Percentiles rank a stretch among this genome's conserved stretches.
These are phyloP conservation scores for Rhodotorula babjevae DNA, from an alignment of 768 basidiomycete species.

Conservation along the genomic window DNA sequence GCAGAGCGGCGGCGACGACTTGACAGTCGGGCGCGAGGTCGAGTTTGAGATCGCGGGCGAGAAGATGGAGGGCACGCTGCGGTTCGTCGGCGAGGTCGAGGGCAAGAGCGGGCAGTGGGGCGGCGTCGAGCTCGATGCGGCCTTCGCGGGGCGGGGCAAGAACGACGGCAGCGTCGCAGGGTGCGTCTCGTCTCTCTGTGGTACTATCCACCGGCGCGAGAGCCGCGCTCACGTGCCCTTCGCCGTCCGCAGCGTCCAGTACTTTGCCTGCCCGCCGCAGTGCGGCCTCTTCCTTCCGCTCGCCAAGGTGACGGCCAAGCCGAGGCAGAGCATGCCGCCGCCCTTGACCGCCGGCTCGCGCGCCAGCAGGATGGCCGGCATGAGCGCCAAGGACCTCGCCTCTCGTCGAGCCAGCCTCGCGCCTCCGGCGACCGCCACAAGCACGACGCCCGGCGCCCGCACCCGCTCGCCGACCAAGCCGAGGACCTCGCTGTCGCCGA, in stretches of 20 bases:
- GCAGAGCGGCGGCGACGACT: background rate
- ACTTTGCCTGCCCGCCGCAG: slow-evolving; percentile 75
- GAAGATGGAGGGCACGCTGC: slow-evolving; percentile 66
- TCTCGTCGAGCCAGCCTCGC: slow-evolving; percentile 36
- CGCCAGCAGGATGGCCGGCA: slow-evolving; percentile 73
- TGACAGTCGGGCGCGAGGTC: slow-evolving; percentile 71
- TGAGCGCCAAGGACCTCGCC: slow-evolving; percentile 76
- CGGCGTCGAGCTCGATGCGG: slow-evolving; percentile 80
- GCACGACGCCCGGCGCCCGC: background rate
- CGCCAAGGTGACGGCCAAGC: slow-evolving; percentile 71
- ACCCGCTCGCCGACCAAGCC: slow-evolving; percentile 11
- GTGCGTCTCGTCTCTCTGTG: slow-evolving; percentile 54
- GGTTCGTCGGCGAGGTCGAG: slow-evolving; percentile 77
- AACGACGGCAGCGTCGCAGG: slow-evolving; percentile 85
- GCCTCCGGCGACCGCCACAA: background rate
- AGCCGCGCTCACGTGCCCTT: background rate
- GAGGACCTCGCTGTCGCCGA: slow-evolving; percentile 13
- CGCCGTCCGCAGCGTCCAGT: slow-evolving; percentile 57
- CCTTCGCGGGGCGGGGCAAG: slow-evolving; percentile 86
- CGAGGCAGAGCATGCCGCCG: slow-evolving; percentile 51
- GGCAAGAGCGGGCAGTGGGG: slow-evolving; percentile 89
- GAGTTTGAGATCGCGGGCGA: slow-evolving; percentile 77
- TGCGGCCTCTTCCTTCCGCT: slow-evolving; percentile 89
- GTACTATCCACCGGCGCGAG: background rate
- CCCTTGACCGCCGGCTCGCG: slow-evolving; percentile 75